phyloP scores from a whole-genome alignment of 352 stramenopile genomes.

The Globisporangium ultimum region DNA sequence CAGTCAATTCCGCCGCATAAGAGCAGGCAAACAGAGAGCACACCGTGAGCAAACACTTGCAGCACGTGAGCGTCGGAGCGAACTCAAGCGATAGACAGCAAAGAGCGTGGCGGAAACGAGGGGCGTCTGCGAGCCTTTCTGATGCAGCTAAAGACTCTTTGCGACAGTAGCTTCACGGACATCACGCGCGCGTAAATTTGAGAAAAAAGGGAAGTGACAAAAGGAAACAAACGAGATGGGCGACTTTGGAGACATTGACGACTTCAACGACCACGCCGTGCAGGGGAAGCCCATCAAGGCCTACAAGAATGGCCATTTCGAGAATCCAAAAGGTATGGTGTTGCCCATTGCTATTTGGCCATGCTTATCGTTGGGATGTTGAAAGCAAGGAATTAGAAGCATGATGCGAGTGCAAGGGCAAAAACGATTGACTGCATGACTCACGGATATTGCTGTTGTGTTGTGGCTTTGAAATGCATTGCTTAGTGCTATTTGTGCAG shows the following conservation, averaged over 20 bases:
- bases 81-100: no score
- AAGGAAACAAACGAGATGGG: conserved; percentile 34
- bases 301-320: conserved; percentile 78
- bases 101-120: no score
- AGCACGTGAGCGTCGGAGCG: no score
- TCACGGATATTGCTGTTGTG: not conserved
- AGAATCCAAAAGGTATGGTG: conserved; percentile 57
- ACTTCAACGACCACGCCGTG: conserved; percentile 78
- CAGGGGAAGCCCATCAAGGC: conserved; percentile 76
- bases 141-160: not conserved
- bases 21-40: no score
- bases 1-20: no score
- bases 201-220: not conserved
- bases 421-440: not conserved
- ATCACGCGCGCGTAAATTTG: not conserved
- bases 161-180: not conserved
- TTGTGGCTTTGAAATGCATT: not conserved
- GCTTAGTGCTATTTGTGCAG: conserved; percentile 68
- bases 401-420: no score
- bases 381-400: no score
- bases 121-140: not conserved
- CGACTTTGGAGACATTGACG: conserved; percentile 77
- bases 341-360: not conserved
- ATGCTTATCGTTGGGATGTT: not conserved
- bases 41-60: no score